Evolutionary conservation across 2,329 filamentous ascomycete species (phyloP).

Genomic region (Aspergillus japonicus): DNA sequence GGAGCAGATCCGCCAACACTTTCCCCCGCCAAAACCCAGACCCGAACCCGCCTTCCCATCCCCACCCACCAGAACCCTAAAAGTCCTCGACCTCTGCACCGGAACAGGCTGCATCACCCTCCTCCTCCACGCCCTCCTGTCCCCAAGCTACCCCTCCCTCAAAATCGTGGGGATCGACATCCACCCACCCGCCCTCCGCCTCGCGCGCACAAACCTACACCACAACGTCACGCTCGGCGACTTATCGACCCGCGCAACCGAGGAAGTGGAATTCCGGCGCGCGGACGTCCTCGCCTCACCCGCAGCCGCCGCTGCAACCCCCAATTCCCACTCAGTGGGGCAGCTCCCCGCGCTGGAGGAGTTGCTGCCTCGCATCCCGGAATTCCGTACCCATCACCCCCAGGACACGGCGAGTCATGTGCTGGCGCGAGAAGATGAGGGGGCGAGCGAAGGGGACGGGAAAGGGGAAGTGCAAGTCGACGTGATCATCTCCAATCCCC

Average conservation of each 20-base stretch:
- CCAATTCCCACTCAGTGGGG: too few relatives aligned
- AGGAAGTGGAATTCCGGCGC: not conserved
- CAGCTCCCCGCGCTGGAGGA: not conserved
- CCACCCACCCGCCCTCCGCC: not conserved
- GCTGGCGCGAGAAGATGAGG: too few relatives aligned
- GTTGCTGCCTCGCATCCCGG: not conserved
- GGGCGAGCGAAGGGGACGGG: not conserved
- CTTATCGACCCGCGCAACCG: not conserved
- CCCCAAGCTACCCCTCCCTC: not conserved
- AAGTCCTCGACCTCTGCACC: not conserved
- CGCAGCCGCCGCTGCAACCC: too few relatives aligned
- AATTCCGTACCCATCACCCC: not conserved
- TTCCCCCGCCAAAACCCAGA: not conserved
- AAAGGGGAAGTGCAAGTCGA: not conserved
- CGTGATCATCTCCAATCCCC: not conserved
- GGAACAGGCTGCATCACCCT: not conserved
- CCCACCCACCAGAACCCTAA: not conserved
- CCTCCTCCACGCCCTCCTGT: not conserved
- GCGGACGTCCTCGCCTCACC: not conserved
- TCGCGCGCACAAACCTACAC: not conserved
- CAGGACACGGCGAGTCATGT: too few relatives aligned
- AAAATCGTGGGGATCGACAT: not conserved
- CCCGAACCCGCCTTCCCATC: too few relatives aligned
- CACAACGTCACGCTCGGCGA: not conserved
- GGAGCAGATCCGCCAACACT: not conserved